Percentiles rank a stretch among this genome's conserved stretches.
phyloP scores from a whole-genome alignment of 2,329 filamentous ascomycete genomes.

The Cadophora malorum region DNA sequence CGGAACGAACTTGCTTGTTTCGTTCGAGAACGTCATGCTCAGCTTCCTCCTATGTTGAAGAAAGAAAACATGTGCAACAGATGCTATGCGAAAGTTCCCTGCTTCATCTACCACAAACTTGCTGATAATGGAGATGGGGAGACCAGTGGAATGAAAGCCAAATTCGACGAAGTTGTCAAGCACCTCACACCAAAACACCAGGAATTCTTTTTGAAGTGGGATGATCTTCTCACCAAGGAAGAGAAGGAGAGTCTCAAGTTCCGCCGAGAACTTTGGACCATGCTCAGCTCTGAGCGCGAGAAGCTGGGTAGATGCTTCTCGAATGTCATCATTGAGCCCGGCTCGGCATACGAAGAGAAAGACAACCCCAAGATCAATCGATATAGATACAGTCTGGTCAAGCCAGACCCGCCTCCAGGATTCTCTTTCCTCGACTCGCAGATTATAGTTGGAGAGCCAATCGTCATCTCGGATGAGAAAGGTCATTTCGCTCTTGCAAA shows the following conservation, averaged over 20 bases:
- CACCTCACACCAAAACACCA: conserved; percentile 78
- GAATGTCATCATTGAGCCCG: conserved; percentile 82
- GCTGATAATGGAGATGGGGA: conserved; percentile 84
- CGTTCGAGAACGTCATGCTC: conserved; percentile 77
- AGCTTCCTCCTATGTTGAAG: conserved; percentile 85
- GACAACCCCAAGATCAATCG: conserved; percentile 86
- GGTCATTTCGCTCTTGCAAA: conserved; percentile 95
- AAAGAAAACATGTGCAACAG: conserved; percentile 81
- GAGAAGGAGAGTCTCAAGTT: conserved; percentile 89
- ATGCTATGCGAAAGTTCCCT: conserved; percentile 90
- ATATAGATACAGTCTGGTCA: conserved; percentile 84
- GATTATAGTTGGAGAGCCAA: conserved; percentile 83
- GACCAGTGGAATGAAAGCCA: conserved; percentile 78
- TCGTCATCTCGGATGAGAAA: conserved; percentile 94
- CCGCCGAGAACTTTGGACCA: conserved; percentile 92
- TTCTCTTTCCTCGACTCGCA: conserved; percentile 95
- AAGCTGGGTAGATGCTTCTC: conserved; percentile 89
- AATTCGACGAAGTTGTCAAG: conserved; percentile 81
- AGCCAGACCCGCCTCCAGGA: conserved; percentile 62
- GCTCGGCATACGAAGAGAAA: conserved; percentile 72
- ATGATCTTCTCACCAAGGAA: conserved; percentile 89
- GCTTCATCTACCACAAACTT: conserved; percentile 93
- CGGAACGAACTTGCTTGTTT: conserved; percentile 88
- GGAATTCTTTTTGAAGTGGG: conserved; percentile 94
- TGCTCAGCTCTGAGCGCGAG: conserved; percentile 88